Evolutionary conservation across 2,329 filamentous ascomycete genomes (phyloP).

Genomic region (Sclerotinia trifoliorum): DNA sequence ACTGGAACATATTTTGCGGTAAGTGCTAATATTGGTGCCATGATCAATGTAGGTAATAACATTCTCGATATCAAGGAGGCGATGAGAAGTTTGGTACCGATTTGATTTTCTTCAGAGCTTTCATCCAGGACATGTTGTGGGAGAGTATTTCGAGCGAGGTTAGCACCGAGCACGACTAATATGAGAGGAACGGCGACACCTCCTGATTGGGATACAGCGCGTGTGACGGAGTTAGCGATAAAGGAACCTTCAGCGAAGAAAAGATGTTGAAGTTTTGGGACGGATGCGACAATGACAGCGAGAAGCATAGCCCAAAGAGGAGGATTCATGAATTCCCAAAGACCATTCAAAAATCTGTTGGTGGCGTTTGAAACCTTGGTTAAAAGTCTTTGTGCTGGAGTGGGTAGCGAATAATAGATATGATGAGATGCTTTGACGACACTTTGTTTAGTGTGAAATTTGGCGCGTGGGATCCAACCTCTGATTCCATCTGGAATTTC

Average conservation of each 20-base stretch:
- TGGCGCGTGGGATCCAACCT: constrained; percentile 45
- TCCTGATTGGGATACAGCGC: constrained; percentile 79
- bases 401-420: constrained; percentile 51
- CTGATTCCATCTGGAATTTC: constrained; percentile 44
- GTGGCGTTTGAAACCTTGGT: constrained; percentile 44
- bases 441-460: constrained; percentile 38
- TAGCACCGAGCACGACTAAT: constrained; percentile 90
- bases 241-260: constrained; percentile 92
- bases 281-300: constrained; percentile 86
- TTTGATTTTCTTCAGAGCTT: constrained; percentile 67
- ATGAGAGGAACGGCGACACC: constrained; percentile 94
- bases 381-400: constrained; percentile 51
- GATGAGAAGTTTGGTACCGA: constrained; percentile 74
- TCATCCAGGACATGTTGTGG: constrained; percentile 58
- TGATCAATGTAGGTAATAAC: constrained; percentile 85
- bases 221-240: constrained; percentile 87
- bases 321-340: constrained; percentile 97
- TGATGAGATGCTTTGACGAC: constrained; percentile 24
- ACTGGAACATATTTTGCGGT: constrained; percentile 87
- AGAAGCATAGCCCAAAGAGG: constrained; percentile 95
- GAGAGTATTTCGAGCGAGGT: constrained; percentile 87
- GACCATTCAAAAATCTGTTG: constrained; percentile 58
- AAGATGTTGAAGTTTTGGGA: constrained; percentile 75
- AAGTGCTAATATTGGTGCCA: constrained; percentile 85
- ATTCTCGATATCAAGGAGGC: constrained; percentile 87